Evolutionary conservation across 148 eudicot species (phyloP).

Genomic region (Cornus suecica): DNA sequence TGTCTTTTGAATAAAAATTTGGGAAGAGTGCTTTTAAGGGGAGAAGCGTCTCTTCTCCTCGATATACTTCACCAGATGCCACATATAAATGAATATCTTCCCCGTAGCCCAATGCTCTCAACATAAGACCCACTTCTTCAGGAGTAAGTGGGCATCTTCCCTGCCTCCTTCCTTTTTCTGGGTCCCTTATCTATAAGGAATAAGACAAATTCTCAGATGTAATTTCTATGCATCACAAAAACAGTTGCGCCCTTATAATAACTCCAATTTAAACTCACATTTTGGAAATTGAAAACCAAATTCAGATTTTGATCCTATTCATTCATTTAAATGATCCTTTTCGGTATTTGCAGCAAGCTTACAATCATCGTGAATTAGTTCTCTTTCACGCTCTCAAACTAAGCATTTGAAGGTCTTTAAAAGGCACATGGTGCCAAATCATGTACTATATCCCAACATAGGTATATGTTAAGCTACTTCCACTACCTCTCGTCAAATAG

Average conservation of each 20-base stretch:
- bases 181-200: slow-evolving; percentile 58
- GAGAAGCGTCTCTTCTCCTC: slow-evolving; percentile 85
- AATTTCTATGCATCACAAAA: background rate
- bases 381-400: background rate
- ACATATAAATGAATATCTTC: slow-evolving; percentile 83
- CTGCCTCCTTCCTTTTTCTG: slow-evolving; percentile 89
- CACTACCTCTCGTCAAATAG: background rate
- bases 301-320: background rate
- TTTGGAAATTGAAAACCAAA: background rate
- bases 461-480: too few species aligned
- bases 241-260: background rate
- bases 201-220: background rate
- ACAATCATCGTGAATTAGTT: background rate
- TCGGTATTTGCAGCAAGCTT: background rate
- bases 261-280: background rate
- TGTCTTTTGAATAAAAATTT: slow-evolving; percentile 81
- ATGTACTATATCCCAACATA: background rate
- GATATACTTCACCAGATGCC: slow-evolving; percentile 94
- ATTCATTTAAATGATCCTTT: background rate
- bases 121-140: slow-evolving; percentile 94
- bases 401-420: background rate
- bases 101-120: slow-evolving; percentile 91
- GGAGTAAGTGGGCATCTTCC: slow-evolving; percentile 98
- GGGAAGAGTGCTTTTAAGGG: slow-evolving; percentile 92
- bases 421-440: background rate